Percentiles rank a stretch among this genome's conserved stretches.
These are phyloP conservation scores for Aspergillus hiratsukae DNA, from an alignment of 2,329 filamentous ascomycete species.

Conservation along the genomic window DNA sequence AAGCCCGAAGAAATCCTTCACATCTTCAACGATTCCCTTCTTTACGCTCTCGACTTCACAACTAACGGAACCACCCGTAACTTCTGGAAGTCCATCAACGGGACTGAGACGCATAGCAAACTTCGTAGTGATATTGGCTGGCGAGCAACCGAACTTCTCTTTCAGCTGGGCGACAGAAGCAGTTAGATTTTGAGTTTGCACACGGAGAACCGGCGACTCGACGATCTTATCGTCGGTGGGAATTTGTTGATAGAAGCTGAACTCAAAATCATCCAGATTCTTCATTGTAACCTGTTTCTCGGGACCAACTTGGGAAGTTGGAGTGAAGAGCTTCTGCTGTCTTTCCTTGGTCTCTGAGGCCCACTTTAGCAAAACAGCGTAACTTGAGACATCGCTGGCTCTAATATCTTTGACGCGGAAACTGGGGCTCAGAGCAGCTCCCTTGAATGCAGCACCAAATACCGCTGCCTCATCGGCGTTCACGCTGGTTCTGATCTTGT, in stretches of 20 bases:
- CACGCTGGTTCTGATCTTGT: slow-evolving; percentile 87
- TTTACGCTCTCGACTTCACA: slow-evolving; percentile 75
- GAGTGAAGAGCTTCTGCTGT: slow-evolving; percentile 77
- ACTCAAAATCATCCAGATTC: slow-evolving; percentile 74
- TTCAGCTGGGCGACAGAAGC: slow-evolving; percentile 73
- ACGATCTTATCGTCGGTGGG: slow-evolving; percentile 37
- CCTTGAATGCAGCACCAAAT: slow-evolving; percentile 92
- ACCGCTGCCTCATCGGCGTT: slow-evolving; percentile 96
- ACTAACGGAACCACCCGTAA: slow-evolving; percentile 71
- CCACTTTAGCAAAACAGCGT: slow-evolving; percentile 73
- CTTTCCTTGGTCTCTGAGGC: slow-evolving; percentile 64
- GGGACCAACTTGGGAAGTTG: slow-evolving; percentile 68
- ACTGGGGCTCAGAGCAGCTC: slow-evolving; percentile 83
- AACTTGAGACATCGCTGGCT: slow-evolving; percentile 70
- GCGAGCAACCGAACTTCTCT: slow-evolving; percentile 71
- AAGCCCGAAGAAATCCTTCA: slow-evolving; percentile 95
- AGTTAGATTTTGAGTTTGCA: slow-evolving; percentile 82
- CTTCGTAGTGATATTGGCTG: slow-evolving; percentile 73
- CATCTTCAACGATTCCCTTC: slow-evolving; percentile 84
- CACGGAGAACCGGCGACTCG: slow-evolving; percentile 59
- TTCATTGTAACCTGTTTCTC: slow-evolving; percentile 82
- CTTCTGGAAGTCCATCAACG: slow-evolving; percentile 73
- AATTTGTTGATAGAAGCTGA: slow-evolving; percentile 74
- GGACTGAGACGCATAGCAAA: slow-evolving; percentile 68
- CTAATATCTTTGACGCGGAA: slow-evolving; percentile 98